These are phyloP conservation scores for Eucalyptus erythrocorys DNA, from an alignment of 345 rosid species.

Conservation along the genomic window DNA sequence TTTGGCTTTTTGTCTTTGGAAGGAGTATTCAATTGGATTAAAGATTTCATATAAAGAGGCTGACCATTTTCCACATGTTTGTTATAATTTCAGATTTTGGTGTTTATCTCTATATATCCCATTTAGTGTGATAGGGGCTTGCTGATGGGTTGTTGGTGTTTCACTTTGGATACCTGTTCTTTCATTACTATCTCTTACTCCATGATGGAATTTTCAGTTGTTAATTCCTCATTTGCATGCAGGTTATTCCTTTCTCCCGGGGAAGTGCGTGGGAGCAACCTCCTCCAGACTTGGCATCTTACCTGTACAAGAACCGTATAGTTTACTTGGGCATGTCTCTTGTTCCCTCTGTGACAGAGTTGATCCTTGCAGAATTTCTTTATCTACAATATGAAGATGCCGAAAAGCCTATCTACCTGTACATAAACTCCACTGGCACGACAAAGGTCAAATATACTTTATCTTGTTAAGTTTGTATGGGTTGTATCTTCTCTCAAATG, in stretches of 20 bases:
- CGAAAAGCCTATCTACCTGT: conserved; percentile 79
- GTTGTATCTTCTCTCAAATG: neutral
- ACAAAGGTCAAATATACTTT: conserved; percentile 42
- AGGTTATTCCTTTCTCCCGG: conserved; percentile 77
- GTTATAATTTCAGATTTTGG: neutral
- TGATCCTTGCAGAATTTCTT: conserved; percentile 77
- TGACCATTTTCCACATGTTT: neutral
- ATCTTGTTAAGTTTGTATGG: neutral
- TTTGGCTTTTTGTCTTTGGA: neutral
- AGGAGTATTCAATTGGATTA: neutral
- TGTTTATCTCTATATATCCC: neutral
- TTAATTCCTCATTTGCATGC: neutral
- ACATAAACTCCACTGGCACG: conserved; percentile 93
- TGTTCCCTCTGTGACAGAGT: conserved; percentile 84
- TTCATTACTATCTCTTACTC: neutral
- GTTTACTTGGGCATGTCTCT: conserved; percentile 96
- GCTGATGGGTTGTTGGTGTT: neutral
- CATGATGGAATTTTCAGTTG: neutral
- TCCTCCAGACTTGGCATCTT: conserved; percentile 88
- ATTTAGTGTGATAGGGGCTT: neutral
- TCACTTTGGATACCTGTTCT: neutral
- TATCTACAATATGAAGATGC: conserved; percentile 81
- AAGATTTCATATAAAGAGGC: neutral
- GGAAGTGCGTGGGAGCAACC: conserved; percentile 87
- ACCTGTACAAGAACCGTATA: conserved; percentile 68